Evolutionary conservation across 164 flowering plant species (phyloP), one percentile per base, ranked within the genome.

Genomic region (Stephania japonica): DNA sequence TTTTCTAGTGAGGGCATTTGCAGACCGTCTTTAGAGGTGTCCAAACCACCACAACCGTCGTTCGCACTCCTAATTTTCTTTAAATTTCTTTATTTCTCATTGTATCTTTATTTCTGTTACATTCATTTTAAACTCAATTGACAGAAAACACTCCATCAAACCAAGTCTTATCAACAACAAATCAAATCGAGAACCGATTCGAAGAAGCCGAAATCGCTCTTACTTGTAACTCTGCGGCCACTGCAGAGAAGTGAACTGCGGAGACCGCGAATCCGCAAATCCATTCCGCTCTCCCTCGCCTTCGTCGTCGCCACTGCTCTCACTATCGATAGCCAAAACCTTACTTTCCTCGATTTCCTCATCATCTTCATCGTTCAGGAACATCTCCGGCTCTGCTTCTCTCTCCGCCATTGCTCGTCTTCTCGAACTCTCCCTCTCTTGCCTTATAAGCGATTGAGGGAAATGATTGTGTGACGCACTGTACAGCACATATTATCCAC

Each of bases 141-240:
- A 32, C 38, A 1, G n/a, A 32, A 32, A 32, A 32, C 38, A 32
- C 38, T n/a, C n/a, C n/a, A n/a, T n/a, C n/a, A n/a, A n/a, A n/a
- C n/a, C n/a, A n/a, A n/a, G n/a, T n/a, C n/a, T n/a, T n/a, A n/a
- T n/a, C n/a, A n/a, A n/a, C n/a, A n/a, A n/a, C n/a, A n/a, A n/a
- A n/a, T n/a, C n/a, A n/a, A n/a, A n/a, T n/a, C n/a, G n/a, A n/a
- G n/a, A n/a, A n/a, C n/a, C n/a, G n/a, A n/a, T n/a, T n/a, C n/a
- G n/a, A n/a, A n/a, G n/a, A n/a, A n/a, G n/a, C 12, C 49, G 50
- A 49, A n/a, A 49, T 38, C 73, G 6, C 18, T 41, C 65, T 44
- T 65, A 78, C 84, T 47, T 76, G 76, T 69, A 81, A 74, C 84
- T 81, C 73, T 66, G 81, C 7, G 80, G 84, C 84, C 84, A 81